Conservation (phyloP, 2,329 filamentous ascomycete species). For the Hypomyces rosellus region DNA sequence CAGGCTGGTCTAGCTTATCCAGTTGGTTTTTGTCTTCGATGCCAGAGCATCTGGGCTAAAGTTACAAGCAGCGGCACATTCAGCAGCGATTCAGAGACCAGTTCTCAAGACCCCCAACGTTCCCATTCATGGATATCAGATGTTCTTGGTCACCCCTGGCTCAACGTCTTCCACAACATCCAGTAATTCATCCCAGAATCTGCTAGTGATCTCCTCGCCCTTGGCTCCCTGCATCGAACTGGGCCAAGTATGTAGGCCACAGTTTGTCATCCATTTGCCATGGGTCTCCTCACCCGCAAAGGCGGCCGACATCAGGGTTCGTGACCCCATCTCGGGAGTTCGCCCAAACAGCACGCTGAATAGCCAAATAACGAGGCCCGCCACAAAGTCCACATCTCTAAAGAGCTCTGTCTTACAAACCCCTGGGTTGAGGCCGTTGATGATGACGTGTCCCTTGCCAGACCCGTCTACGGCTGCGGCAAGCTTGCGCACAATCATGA, state of each 20-base stretch:
- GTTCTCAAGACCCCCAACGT: not conserved
- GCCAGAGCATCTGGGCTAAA: not conserved
- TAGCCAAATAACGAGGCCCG: slow-evolving; percentile 18
- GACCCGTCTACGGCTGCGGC: slow-evolving; percentile 24
- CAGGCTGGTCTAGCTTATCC: no score
- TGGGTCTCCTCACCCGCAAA: slow-evolving; percentile 32
- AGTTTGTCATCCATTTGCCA: slow-evolving; percentile 35
- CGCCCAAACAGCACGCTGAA: slow-evolving; percentile 25
- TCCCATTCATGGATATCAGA: slow-evolving; percentile 23
- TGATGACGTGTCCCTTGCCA: slow-evolving; percentile 25
- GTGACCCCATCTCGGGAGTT: slow-evolving; percentile 32
- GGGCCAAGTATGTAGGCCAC: slow-evolving; percentile 19
- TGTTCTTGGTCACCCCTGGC: slow-evolving; percentile 29
- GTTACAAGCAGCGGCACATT: not conserved
- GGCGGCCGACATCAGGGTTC: slow-evolving; percentile 33
- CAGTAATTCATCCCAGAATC: slow-evolving; percentile 37
- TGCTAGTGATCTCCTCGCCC: slow-evolving; percentile 29
- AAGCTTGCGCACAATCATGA: slow-evolving; percentile 14
- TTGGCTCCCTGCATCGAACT: slow-evolving; percentile 26
- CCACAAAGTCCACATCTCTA: slow-evolving; percentile 23
- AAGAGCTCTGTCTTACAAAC: slow-evolving; percentile 37
- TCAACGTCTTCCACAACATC: slow-evolving; percentile 36
- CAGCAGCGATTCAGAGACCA: no score
- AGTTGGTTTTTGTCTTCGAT: not conserved
- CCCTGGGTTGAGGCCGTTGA: slow-evolving; percentile 36